Evolutionary conservation across 2,329 filamentous ascomycete species (phyloP), one percentile per base, ranked within the genome.

Genomic region (Stagonosporopsis chrysanthemi): DNA sequence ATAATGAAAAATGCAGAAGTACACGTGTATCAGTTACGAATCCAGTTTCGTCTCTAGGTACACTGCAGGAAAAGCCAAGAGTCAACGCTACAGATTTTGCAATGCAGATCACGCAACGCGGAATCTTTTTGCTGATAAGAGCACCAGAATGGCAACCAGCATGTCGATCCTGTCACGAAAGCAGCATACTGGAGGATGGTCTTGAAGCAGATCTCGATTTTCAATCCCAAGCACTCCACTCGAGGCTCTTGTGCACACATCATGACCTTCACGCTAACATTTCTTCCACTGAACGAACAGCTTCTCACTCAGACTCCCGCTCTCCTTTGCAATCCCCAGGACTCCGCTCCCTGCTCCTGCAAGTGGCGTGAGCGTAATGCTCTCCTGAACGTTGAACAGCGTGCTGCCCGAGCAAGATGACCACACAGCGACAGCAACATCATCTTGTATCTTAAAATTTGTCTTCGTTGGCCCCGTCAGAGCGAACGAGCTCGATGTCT

Each of bases 361-460:
- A 36, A 70, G 23, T 2, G 72, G 72, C 17, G 67, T 71, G 4
- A 76, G 62, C 8, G 65, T 58, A 15, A 75, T 68, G 42, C 73
- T 69, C 17, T 67, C 52, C 49, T 73, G 71, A 11, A 76, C 62
- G 29, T 76, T 76, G 31, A 76, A 62, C 43, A 68, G 44, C 6
- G 67, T 63, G 12, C 64, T 53, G 51, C 65, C 60, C 11, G 67
- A 67, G 56, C 73, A 76, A 2, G 69, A 67, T 9, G 67, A 72
- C 73, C 73, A 76, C 17, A 69, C 58, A 6, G 62, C 53, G 4
- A 70, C 26, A 3, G 62, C 48, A 6, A 74, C 60, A 9, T 75
- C 66, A 62, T 83, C 81, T 44, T 76, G 76, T 70, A 80, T 79
- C 60, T 69, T 68, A 71, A 82, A 84, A 62, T 78, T 63, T n/a